Evolutionary conservation across 2,329 filamentous ascomycete genomes (phyloP), one percentile per base, ranked within the genome.

Genomic region (Ceratocystis lukuohia): DNA sequence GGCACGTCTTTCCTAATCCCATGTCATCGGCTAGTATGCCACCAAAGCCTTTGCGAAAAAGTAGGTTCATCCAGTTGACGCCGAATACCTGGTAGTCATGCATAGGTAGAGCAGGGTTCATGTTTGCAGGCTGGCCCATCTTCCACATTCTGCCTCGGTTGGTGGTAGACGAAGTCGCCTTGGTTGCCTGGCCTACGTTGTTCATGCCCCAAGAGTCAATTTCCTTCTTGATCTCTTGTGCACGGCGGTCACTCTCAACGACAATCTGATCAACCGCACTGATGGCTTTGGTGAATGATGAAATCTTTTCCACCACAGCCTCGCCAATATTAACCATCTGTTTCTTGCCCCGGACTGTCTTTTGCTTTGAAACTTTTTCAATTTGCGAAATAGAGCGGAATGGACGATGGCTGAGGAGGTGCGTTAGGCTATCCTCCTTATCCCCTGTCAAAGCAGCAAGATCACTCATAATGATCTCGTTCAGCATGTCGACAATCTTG

Each of bases 21-120:
- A 99, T 99, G 73, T 99, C 94, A 73, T 99, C 94, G 1, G 94
- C 94, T 20, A 99, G 80, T 66, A 99, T 97, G 69, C 91, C 93
- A 59, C 90, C 93, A 64, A 95, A 82, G 33, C 86, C 81, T 67
- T 89, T 86, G 64, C 86, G 81, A 77, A 91, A 96, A 15, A 99
- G 81, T 59, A 97, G 77, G 66, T 87, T 85, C 72, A 99, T 82
- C 94, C 94, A 99, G 73, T 97, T 97, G 64, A 99, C 82, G 3
- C 94, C 94, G 37, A 96, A 91, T 22, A 97, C 78, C 74, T 99
- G 94, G 72, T 96, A 97, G 45, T 94, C 87, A 73, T 97, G 96
- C 79, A 99, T 85, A 48, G 82, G 79, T 66, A 93, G 83, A 65
- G 88, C 83, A 0, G 87, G 80, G 37, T 84, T 83, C 89, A 99